Base-by-base conservation (phyloP, 352 stramenopile species). In the Bremia lactucae region DNA sequence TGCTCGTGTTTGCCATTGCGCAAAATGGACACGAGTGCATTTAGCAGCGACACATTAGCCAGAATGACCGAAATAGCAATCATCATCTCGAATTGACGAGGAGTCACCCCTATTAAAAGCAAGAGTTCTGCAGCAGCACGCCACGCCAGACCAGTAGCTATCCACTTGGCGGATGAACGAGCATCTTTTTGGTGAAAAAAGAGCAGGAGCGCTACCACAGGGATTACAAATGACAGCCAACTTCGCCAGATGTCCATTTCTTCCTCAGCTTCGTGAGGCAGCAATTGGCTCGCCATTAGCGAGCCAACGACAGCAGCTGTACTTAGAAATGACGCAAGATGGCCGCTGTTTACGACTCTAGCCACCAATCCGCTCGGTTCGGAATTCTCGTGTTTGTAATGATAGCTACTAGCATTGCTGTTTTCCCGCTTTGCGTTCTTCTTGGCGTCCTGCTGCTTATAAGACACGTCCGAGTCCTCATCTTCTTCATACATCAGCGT, bases 141-240 rank as follows among this genome's bases (percentile, higher is more conserved):
- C 79, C 79, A 92, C 6, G 70, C 57, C n/a, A 92, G 59, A 28
- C 70, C 69, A 52, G 86, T 85, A 6, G 79, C 79, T 31, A 89
- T 65, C 79, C 79, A 92, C 60, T 83, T 89, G 15, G 66, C 72
- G 15, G 70, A 82, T 37, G 58, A 31, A n/a, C 76, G 77, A 19
- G 60, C 60, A 56, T 89, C 73, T 21, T 72, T 71, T 52, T 86
- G 77, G 58, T 86, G 58, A 49, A 89, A 80, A 39, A 86, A 81
- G 11, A 84, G 54, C 36, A 88, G 57, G 40, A 88, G 46, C 29
- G 76, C 66, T 8, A 86, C 53, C 11, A 82, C 40, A 23, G 72
- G 72, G 19, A 65, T 82, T 18, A 88, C 58, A 45, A 83, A 77
- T 29, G 72, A 62, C 28, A 88, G 45, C 72, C 68, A 83, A 31